Evolutionary conservation across 202 grass and related monocot genomes (phyloP).

Genomic region (Carex sylvatica): DNA sequence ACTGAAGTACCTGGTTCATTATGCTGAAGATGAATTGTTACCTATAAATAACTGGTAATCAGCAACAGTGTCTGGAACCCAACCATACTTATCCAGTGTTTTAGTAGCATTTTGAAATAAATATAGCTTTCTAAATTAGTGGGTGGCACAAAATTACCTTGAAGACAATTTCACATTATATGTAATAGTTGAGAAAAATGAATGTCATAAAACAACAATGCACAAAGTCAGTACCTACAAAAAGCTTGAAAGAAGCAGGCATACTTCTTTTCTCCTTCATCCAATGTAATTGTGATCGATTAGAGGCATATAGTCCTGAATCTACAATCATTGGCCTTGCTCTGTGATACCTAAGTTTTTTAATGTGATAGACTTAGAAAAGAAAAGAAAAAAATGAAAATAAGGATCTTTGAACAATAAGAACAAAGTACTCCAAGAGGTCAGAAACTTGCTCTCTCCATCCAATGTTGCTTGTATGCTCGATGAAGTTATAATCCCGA

Average conservation of each 20-base stretch:
- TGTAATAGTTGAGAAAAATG: not conserved
- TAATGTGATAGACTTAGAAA: conserved; percentile 33
- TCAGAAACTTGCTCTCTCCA: conserved; percentile 68
- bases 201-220: not conserved
- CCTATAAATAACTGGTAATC: not conserved
- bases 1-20: not conserved
- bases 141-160: not conserved
- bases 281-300: conserved; percentile 58
- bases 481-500: conserved; percentile 77
- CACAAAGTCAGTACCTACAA: conserved; percentile 67
- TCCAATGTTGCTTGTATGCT: conserved; percentile 83
- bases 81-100: not conserved
- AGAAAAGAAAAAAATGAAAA: conserved; percentile 32
- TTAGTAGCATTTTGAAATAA: not conserved
- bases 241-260: conserved; percentile 86
- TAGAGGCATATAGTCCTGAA: conserved; percentile 62
- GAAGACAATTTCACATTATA: not conserved
- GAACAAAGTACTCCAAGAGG: conserved; percentile 1
- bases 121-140: not conserved
- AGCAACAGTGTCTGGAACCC: not conserved
- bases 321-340: conserved; percentile 72
- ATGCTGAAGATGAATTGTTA: not conserved
- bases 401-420: conserved; percentile 24
- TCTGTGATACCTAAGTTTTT: conserved; percentile 58
- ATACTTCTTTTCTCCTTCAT: conserved; percentile 83